Base-by-base conservation (phyloP, 257 asterid genomes). In the Schizonepeta tenuifolia region DNA sequence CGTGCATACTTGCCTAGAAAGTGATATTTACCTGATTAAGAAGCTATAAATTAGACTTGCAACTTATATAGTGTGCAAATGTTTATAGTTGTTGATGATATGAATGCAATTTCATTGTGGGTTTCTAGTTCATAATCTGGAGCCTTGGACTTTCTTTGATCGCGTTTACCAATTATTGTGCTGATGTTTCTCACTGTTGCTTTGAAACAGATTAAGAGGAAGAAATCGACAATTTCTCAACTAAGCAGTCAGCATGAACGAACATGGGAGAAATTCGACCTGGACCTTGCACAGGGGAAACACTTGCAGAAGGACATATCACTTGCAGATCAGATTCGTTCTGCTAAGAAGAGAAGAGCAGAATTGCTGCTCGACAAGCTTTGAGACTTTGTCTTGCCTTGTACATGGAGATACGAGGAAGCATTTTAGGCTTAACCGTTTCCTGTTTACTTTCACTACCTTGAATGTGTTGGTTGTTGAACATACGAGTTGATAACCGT, bases 311-410 rank as follows among this genome's bases (percentile, higher is more conserved):
- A 86, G 69, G 83, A 79, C 71, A 72, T 79, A 59, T 78, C 96
- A 12, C 86, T 91, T 8, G 97, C 89, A 14, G 97, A 94, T 76
- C 96, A 91, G 86, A 91, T 94, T 70, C 90, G 84, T 61, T 65
- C 69, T 57, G 97, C 97, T 40, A 94, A 91, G 81, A 80, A 59
- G 67, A 86, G 75, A 67, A 84, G 87, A 78, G 80, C 84, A 3
- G 76, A 86, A 78, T 77, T 65, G 61, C 77, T 33, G 76, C 79
- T 75, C 54, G 74, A 75, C 71, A 67, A 75, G 67, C 79, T 68
- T 64, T 78, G 56, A 63, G 15, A 40, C 35, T 21, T 22, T 22
- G 21, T 57, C 46, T 63, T 53, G 8, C 15, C 28, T 46, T 31
- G 13, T 62, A 36, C 22, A 59, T 51, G 3, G 0, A 17, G 15